Evolutionary conservation across 768 basidiomycete species (phyloP), one percentile per base, ranked within the genome.

Genomic region (Gymnopilus junonius): DNA sequence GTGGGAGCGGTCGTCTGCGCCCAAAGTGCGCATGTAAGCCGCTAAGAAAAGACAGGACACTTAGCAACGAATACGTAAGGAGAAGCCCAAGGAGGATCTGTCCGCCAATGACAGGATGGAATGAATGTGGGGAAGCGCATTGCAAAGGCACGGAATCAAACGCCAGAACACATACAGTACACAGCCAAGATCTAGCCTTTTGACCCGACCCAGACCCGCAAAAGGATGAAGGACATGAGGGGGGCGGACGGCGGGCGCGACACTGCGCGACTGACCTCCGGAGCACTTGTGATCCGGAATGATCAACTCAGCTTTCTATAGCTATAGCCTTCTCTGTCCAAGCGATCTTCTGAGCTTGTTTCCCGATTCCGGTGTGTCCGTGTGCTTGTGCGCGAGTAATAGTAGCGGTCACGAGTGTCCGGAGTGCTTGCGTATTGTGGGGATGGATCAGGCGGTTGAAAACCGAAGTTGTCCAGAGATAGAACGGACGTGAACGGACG

Each of bases 41-140:
- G 70, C 73, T 73, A 79, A 78, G 69, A 78, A 79, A 78, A 78
- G 79, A 74, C 73, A 76, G 77, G 80, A 76, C n/a, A n/a, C n/a
- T n/a, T 82, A 75, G 83, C 82, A 83, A 84, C 82, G 74, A 64
- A 73, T 80, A 83, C 82, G 81, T 83, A 83, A 85, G 67, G 65
- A 70, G 71, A 72, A 75, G 71, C 62, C 51, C 68, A 72, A 67
- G 69, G 71, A 72, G 70, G 77, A 79, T 80, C 80, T 78, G 76
- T 80, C 78, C 78, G 73, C 73, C 68, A 68, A 69, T 72, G 72
- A 71, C 71, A 66, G 67, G 66, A 65, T 65, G 64, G 73, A 75
- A 79, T 78, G 76, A 79, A 75, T 80, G 77, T 80, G 79, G 80
- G 78, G 79, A 77, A 79, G 70, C 63, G 64, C 62, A 45, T 35